Base-by-base conservation (phyloP, 78 protist genomes). In the Dictyostelium intermedium region DNA sequence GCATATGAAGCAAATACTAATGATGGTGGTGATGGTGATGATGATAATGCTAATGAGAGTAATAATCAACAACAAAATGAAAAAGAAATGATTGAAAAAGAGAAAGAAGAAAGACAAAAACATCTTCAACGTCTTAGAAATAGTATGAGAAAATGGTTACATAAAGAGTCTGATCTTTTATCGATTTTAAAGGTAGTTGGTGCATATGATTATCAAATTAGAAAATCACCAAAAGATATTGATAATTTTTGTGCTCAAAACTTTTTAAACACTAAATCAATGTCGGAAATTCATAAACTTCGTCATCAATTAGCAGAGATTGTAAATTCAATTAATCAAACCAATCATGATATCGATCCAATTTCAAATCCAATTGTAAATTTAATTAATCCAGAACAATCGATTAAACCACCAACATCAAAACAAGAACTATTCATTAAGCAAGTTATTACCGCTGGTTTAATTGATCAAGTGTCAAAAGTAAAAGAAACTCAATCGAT, bases 361-460 rank as follows among this genome's bases (percentile, higher is more conserved):
- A 23, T 13, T 13, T 16, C 82, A 25, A 37, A 20, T 32, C 87
- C 92, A 35, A n/a, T 25, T 18, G 10, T 41, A 14, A 73, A 16
- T 63, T 5, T 37, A 34, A 18, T 76, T 18, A 37, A 34, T 11
- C 47, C 91, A 76, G 76, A 80, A 11, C 45, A 82, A 82, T 82
- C 86, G 10, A 37, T 79, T 79, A 30, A 60, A 69, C 96, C 93
- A 61, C 97, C 97, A 16, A 70, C 76, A 6, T 23, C 79, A 5
- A 79, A 32, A 20, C 92, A 95, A 73, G 93, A 95, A 77, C 20
- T 84, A 45, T 53, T 73, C 78, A 89, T 95, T 60, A 82, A 91
- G 56, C 97, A 95, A n/a, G 95, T 95, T 18, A 14, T 95, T 11
- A 82, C 92, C 1, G 87, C 95, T 2, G 97, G 97, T 35, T 45